Base-by-base conservation (phyloP, 129 eudicot species). In the Escallonia herrerae region DNA sequence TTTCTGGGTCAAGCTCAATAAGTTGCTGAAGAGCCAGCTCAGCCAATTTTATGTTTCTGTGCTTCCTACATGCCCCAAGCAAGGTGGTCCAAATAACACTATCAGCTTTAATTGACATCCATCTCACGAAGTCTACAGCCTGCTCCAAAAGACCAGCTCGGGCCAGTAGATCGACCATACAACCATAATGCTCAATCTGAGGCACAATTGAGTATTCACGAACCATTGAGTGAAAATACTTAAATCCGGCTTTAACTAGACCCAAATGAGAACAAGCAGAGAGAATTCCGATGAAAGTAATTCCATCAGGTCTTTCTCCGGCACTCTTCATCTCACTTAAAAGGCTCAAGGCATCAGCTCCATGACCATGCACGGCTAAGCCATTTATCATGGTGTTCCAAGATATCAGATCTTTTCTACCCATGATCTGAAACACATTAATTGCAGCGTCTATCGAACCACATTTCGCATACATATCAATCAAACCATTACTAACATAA, bases 381-480 rank as follows among this genome's bases (percentile, higher is more conserved):
- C 72, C 80, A 64, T 67, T 48, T 44, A 76, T 76, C 76, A 70
- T 64, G 40, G 53, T 72, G 51, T 64, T 70, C 76, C 76, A 76
- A n/a, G 76, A 69, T 41, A 62, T 56, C 8, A 48, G 39, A 63
- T 76, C 58, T 58, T 64, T 76, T 3, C 43, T 45, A 39, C 58
- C 62, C 76, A 69, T 69, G 33, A 48, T 49, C 6, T 69, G 15
- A 13, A 76, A 76, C 46, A 76, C 3, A n/a, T 76, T 9, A 9
- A 40, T 43, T 5, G 75, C 72, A 49, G 50, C 56, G 22, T 56
- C 62, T 37, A 75, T 63, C 66, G 56, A 41, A 6, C 76, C 80
- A 39, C 80, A 76, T 70, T 58, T 76, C 2, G 72, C 66, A 64
- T 76, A 76, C 71, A 76, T 63, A 67, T 76, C 75, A 49, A 69